phyloP scores from a whole-genome alignment of 805 yeast species.

The Kuraishia floccosa region DNA sequence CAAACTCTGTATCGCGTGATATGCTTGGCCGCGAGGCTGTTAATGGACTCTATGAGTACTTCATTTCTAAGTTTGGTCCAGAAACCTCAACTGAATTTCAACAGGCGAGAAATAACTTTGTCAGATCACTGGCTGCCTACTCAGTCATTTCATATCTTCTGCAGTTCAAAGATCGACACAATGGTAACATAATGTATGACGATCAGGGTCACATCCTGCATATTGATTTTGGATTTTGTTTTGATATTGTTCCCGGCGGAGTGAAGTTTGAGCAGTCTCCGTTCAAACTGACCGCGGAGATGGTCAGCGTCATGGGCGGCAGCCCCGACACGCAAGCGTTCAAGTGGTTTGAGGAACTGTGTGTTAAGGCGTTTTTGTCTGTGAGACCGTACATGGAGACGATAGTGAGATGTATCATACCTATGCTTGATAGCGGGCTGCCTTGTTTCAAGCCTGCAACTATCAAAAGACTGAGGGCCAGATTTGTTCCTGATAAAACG shows the following conservation, averaged over 20 bases:
- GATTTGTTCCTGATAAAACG: conserved; percentile 73
- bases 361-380: conserved; percentile 85
- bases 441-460: conserved; percentile 93
- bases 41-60: conserved; percentile 90
- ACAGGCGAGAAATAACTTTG: conserved; percentile 83
- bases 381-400: conserved; percentile 82
- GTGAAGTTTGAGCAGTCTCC: conserved; percentile 98
- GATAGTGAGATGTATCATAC: conserved; percentile 74
- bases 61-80: conserved; percentile 87
- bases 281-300: conserved; percentile 89
- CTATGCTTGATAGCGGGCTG: conserved; percentile 91
- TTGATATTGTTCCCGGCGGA: conserved; percentile 98
- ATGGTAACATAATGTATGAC: conserved; percentile 96
- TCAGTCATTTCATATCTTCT: conserved; percentile 82
- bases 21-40: conserved; percentile 99
- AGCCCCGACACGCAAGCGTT: conserved; percentile 73
- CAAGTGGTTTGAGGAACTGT: conserved; percentile 88
- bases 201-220: conserved; percentile 91
- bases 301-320: conserved; percentile 97
- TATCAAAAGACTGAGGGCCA: conserved; percentile 57
- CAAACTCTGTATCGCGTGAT: conserved; percentile 91
- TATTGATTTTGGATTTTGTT: conserved; percentile 97
- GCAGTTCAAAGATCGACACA: conserved; percentile 95
- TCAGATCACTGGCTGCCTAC: conserved; percentile 90
- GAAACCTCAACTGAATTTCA: conserved; percentile 86